Base-by-base conservation (phyloP, 371 early-diverging fungal species). In the Conidiobolus incongruus region DNA sequence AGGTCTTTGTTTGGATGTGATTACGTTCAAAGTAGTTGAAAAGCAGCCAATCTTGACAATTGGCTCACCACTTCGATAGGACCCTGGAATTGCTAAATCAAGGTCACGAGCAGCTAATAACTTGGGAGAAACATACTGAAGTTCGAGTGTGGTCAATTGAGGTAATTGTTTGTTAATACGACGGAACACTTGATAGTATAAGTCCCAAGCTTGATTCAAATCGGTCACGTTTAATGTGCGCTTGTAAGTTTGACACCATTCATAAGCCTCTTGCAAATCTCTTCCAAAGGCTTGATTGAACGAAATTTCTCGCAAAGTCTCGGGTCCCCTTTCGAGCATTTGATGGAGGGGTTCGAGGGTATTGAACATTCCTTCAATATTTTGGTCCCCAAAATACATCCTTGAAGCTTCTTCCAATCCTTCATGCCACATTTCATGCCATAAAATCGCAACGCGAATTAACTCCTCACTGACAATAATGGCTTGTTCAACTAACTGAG, bases 391-490 rank as follows among this genome's bases (percentile, higher is more conserved):
- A 55, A 80, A 89, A 50, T 85, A 93, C 11, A 80, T 62, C 31
- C 83, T 55, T 0, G 86, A 86, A 0, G 93, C 91, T 48, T 89
- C 90, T 53, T 88, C 87, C 13, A 97, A 57, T 2, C 90, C 90
- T 51, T 95, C 91, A 44, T 81, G 80, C 96, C 98, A 97, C 87
- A 89, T 80, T 62, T 97, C 98, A 43, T 89, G 87, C n/a, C n/a
- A n/a, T n/a, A n/a, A n/a, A n/a, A n/a, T n/a, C n/a, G n/a, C n/a
- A n/a, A n/a, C n/a, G n/a, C 96, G 80, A 49, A 95, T 92, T 13
- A 97, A 76, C 47, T 97, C 98, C 51, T 89, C 82, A 55, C 88
- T 84, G 31, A 97, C 95, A 38, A 95, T 60, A 20, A 91, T 58
- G 1, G 93, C 92, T 63, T 91, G 91, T 45, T 91, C 90, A 4